These are phyloP conservation scores for Xylariaceae sp. DNA, from an alignment of 2,329 filamentous ascomycete genomes.

Conservation along the genomic window DNA sequence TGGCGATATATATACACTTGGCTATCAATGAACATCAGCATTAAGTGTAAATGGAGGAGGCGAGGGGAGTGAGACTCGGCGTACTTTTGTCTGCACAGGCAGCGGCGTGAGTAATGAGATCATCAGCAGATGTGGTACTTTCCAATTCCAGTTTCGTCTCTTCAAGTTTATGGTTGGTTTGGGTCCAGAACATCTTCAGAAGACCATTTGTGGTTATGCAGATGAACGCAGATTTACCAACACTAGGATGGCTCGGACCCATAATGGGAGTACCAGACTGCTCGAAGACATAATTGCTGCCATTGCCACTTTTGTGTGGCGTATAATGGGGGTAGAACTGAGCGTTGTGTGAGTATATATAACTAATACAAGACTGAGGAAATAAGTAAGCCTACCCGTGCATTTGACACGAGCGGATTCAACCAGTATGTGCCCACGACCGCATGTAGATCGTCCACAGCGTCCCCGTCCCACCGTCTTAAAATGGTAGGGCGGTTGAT, in stretches of 20 bases:
- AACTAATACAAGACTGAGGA: too few relatives aligned
- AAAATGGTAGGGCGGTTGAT: conserved; percentile 68
- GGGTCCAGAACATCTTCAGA: conserved; percentile 74
- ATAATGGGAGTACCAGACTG: conserved; percentile 62
- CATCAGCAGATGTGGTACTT: conserved; percentile 67
- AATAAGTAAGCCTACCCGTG: conserved; percentile 30
- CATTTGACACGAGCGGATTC: conserved; percentile 46
- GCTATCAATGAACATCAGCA: conserved; percentile 17
- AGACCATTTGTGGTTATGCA: conserved; percentile 72
- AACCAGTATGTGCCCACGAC: conserved; percentile 89
- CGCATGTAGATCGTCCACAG: conserved; percentile 70
- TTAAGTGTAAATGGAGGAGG: background rate
- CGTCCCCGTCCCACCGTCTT: conserved; percentile 64
- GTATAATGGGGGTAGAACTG: conserved; percentile 53
- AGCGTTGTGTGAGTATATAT: conserved; percentile 8
- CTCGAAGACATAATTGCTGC: conserved; percentile 64
- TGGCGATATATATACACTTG: conserved; percentile 58
- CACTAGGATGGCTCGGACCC: conserved; percentile 71
- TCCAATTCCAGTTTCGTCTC: conserved; percentile 74
- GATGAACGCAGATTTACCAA: conserved; percentile 70
- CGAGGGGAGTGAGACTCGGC: conserved; percentile 11
- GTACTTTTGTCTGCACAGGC: conserved; percentile 72
- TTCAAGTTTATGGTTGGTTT: conserved; percentile 68
- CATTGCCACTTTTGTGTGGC: conserved; percentile 56
- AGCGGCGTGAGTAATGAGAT: conserved; percentile 77